A percentile compares a stretch with the other conserved stretches of the same genome.
phyloP scores from a whole-genome alignment of 1,284 basidiomycete genomes.

The Cryptococcus sp. region DNA sequence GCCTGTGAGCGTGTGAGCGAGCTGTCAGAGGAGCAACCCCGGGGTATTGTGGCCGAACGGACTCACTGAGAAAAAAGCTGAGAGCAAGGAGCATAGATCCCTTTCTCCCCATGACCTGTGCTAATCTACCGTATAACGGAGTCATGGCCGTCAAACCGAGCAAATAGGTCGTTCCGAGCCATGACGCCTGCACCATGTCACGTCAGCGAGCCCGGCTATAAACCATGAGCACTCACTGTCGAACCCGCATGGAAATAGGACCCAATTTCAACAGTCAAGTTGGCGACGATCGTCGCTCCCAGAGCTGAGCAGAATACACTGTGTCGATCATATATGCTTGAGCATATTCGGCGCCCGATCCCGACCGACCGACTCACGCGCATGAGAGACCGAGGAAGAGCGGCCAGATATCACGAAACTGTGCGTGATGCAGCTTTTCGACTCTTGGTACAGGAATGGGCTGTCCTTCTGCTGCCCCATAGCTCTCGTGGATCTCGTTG shows the following conservation, averaged over 20 bases:
- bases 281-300: constrained; percentile 32
- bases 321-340: no score
- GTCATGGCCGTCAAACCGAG: constrained; percentile 37
- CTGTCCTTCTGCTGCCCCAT: neutral
- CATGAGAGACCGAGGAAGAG: constrained; percentile 27
- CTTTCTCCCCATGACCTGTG: constrained; percentile 30
- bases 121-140: constrained; percentile 31
- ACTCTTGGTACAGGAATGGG: constrained; percentile 1
- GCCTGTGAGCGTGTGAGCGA: constrained; percentile 1
- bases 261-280: constrained; percentile 36
- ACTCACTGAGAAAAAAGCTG: constrained; percentile 17
- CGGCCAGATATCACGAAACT: constrained; percentile 27
- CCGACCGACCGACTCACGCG: constrained; percentile 16
- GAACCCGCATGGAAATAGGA: constrained; percentile 31
- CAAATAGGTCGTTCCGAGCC: constrained; percentile 33
- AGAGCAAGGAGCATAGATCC: constrained; percentile 27
- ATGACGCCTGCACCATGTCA: constrained; percentile 29
- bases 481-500: no score
- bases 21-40: constrained; percentile 5
- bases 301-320: constrained; percentile 34
- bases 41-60: no score
- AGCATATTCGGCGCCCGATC: no score
- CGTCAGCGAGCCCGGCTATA: no score
- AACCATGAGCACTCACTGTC: no score
- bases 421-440: constrained; percentile 13